Evolutionary conservation across 805 yeast genomes (phyloP), one percentile per base, ranked within the genome.

Genomic region (Pichia gijzeniarum): DNA sequence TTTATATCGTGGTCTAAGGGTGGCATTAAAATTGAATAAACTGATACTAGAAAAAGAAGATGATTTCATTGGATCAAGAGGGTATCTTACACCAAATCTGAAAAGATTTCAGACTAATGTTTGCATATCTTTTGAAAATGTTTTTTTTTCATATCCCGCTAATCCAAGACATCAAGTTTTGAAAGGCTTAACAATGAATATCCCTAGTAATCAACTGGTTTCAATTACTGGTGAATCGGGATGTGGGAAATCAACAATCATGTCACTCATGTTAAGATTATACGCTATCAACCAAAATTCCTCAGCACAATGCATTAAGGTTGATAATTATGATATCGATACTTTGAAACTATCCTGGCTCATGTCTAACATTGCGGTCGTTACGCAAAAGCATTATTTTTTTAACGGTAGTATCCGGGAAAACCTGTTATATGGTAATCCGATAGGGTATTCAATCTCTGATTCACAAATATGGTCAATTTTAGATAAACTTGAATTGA

Each of bases 161-260:
- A 28, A 39, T 6, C 38, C 48, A n/a, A 17, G 32, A 1, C 44
- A 42, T 3, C 16, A 21, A 3, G 65, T 74, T 3, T 67, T 83
- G 28, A 61, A 65, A 1, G 54, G 71, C 27, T 53, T 85, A 6
- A 60, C 62, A 9, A 64, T 83, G 28, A 36, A 48, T 0, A 59
- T 90, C 2, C 25, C 55, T 0, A 54, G 64, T 10, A 75, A 77
- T 17, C 76, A 78, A 45, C 67, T 76, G 0, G 68, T 84, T 18
- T 93, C 86, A 0, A 62, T 93, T 1, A 77, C 82, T 3, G 99
- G 99, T 0, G 79, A 76, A 31, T 86, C 97, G 2, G 99, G 99
- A 0, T 74, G 83, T 13, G 99, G 99, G 0, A 93, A 93, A 62
- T 84, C 96, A 0, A 88, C 98, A 0, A 50, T 91, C 1, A 63